phyloP scores from a whole-genome alignment of 371 early-diverging fungal species.

The Conidiobolus incongruus region DNA sequence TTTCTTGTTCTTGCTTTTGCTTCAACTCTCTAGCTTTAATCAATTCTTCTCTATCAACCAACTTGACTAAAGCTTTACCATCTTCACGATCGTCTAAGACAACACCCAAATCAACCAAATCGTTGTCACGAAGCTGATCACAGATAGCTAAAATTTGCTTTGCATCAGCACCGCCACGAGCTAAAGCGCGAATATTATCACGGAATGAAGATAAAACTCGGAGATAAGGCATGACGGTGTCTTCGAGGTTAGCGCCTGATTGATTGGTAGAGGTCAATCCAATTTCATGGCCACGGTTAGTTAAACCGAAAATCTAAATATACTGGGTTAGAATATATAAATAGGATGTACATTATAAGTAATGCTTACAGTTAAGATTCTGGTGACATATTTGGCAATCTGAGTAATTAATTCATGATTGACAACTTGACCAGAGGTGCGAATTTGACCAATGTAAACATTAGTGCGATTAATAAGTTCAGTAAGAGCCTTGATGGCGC shows the following conservation, averaged over 20 bases:
- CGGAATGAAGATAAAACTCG: conserved; percentile 61
- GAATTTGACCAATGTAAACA: conserved; percentile 34
- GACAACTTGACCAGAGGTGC: conserved; percentile 17
- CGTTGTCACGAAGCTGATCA: conserved; percentile 73
- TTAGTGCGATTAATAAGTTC: conserved; percentile 63
- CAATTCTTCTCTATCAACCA: conserved; percentile 51
- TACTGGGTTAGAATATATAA: too few relatives aligned
- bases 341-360: neutral
- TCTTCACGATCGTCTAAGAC: conserved; percentile 84
- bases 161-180: conserved; percentile 22
- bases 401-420: conserved; percentile 42
- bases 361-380: conserved; percentile 26
- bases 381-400: conserved; percentile 58
- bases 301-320: conserved; percentile 40
- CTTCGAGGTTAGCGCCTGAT: conserved; percentile 25
- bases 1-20: conserved; percentile 30
- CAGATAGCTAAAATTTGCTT: conserved; percentile 47
- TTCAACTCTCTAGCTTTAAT: conserved; percentile 36
- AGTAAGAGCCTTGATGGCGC: conserved; percentile 55
- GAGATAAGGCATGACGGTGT: conserved; percentile 57
- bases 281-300: conserved; percentile 24
- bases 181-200: conserved; percentile 56
- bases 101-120: conserved; percentile 67
- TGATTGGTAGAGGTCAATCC: conserved; percentile 18
- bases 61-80: conserved; percentile 76